A percentile compares a stretch with the other conserved stretches of the same genome.
phyloP scores from a whole-genome alignment of 441 rosid genomes.

The Pelargonium myrrhifolium region DNA sequence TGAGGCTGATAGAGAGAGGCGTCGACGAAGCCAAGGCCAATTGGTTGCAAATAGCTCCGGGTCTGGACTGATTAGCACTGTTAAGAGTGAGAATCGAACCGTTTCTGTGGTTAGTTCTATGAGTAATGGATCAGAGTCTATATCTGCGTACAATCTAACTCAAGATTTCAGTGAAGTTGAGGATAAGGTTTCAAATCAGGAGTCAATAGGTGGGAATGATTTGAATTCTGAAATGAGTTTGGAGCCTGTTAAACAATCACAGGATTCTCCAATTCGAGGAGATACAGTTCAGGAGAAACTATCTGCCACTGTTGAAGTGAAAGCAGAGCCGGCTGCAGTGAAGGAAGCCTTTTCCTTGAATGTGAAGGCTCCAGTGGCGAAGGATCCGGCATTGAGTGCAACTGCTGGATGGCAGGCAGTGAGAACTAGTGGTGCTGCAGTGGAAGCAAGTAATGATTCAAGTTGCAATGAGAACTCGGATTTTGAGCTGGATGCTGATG shows the following conservation, averaged over 20 bases:
- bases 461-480: slow-evolving; percentile 39
- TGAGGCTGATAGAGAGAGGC: slow-evolving; percentile 56
- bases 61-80: neutral
- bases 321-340: slow-evolving; percentile 33
- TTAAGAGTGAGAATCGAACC: slow-evolving; percentile 30
- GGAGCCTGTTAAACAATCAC: slow-evolving; percentile 18
- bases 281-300: slow-evolving; percentile 18
- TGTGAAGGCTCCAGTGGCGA: slow-evolving; percentile 60
- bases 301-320: slow-evolving; percentile 22
- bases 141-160: slow-evolving; percentile 7
- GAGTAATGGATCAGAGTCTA: slow-evolving; percentile 9
- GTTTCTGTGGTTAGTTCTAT: slow-evolving; percentile 10
- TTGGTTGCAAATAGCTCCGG: neutral
- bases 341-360: slow-evolving; percentile 39
- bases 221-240: slow-evolving; percentile 18
- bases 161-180: slow-evolving; percentile 19
- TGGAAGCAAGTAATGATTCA: slow-evolving; percentile 26
- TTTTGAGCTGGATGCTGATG: slow-evolving; percentile 64
- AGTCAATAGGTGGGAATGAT: slow-evolving; percentile 22
- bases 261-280: slow-evolving; percentile 18
- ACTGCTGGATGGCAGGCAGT: slow-evolving; percentile 79
- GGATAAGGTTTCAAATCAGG: slow-evolving; percentile 25
- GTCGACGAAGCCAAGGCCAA: slow-evolving; percentile 38
- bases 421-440: slow-evolving; percentile 27
- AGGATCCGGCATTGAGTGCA: slow-evolving; percentile 65